Percentiles rank a stretch among this genome's conserved stretches.
Evolutionary conservation across 805 yeast genomes (phyloP).

Genomic region (Wickerhamomyces subpelliculosus): DNA sequence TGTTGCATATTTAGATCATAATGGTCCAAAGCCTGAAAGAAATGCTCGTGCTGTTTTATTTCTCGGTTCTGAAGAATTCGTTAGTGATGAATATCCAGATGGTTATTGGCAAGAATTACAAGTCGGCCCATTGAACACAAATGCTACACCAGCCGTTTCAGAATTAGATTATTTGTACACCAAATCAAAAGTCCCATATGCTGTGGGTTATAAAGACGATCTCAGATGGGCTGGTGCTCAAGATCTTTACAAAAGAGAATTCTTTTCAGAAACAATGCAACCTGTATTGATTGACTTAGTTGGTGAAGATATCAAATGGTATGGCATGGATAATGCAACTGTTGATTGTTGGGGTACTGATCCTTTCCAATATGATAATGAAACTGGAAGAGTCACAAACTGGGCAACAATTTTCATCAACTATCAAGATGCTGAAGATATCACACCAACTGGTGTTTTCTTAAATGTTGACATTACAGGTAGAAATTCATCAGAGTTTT

Average conservation of each 20-base stretch:
- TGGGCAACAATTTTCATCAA: constrained; percentile 17
- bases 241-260: constrained; percentile 3
- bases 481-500: constrained; percentile 11
- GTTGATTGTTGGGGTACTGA: constrained; percentile 20
- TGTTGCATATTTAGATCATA: constrained; percentile 13
- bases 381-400: constrained; percentile 7
- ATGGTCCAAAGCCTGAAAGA: constrained; percentile 15
- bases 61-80: constrained; percentile 19
- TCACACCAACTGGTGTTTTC: constrained; percentile 17
- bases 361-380: constrained; percentile 15
- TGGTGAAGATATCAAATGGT: constrained; percentile 13
- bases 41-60: constrained; percentile 18
- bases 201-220: constrained; percentile 16
- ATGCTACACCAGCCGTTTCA: constrained; percentile 5
- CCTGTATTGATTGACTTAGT: constrained; percentile 10
- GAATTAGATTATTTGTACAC: constrained; percentile 14
- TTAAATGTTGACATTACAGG: constrained; percentile 18
- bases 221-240: constrained; percentile 8
- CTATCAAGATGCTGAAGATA: constrained; percentile 19
- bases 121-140: constrained; percentile 17
- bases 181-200: constrained; percentile 14
- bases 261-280: constrained; percentile 6
- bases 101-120: constrained; percentile 21
- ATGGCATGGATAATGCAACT: constrained; percentile 16
- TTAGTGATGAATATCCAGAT: constrained; percentile 14